Evolutionary conservation across 495 filamentous ascomycete species (phyloP).

Genomic region (Trichoderma parareesei): DNA sequence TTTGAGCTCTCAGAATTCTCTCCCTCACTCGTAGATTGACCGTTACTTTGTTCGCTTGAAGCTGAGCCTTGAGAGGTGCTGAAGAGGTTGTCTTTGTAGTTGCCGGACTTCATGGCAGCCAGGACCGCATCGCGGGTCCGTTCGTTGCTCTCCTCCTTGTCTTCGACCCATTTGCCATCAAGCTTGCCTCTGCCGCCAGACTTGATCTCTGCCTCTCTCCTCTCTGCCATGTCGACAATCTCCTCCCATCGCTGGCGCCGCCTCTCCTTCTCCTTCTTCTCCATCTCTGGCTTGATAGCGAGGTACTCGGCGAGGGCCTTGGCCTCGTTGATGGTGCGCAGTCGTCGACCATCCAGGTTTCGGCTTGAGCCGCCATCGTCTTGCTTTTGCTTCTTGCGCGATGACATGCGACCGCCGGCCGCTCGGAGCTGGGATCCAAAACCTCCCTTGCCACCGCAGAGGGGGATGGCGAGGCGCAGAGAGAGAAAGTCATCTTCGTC

Average conservation of each 20-base stretch:
- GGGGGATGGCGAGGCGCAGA: constrained; percentile 63
- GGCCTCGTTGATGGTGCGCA: constrained; percentile 88
- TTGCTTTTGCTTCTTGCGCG: constrained; percentile 75
- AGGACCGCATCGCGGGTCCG: constrained; percentile 77
- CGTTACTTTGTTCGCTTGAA: constrained; percentile 31
- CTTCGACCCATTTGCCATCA: constrained; percentile 89
- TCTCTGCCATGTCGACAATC: constrained; percentile 74
- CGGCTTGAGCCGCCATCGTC: constrained; percentile 82
- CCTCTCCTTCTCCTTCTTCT: constrained; percentile 80
- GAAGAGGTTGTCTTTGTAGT: constrained; percentile 44
- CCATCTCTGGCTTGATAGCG: constrained; percentile 94
- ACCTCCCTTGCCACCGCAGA: constrained; percentile 90
- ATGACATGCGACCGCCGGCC: constrained; percentile 94
- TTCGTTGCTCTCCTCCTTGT: constrained; percentile 77
- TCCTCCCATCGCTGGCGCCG: constrained; percentile 72
- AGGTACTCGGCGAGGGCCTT: constrained; percentile 93
- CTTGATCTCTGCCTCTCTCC: constrained; percentile 69
- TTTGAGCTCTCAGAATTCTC: constrained; percentile 30
- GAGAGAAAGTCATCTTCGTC: constrained; percentile 61
- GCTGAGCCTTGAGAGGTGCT: constrained; percentile 34
- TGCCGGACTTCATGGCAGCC: constrained; percentile 63
- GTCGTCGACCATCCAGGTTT: constrained; percentile 83
- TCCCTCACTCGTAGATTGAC: constrained; percentile 29
- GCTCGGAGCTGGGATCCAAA: constrained; percentile 96
- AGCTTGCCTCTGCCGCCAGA: constrained; percentile 60